phyloP scores from a whole-genome alignment of 768 basidiomycete genomes.

The Lactifluus piperatus region DNA sequence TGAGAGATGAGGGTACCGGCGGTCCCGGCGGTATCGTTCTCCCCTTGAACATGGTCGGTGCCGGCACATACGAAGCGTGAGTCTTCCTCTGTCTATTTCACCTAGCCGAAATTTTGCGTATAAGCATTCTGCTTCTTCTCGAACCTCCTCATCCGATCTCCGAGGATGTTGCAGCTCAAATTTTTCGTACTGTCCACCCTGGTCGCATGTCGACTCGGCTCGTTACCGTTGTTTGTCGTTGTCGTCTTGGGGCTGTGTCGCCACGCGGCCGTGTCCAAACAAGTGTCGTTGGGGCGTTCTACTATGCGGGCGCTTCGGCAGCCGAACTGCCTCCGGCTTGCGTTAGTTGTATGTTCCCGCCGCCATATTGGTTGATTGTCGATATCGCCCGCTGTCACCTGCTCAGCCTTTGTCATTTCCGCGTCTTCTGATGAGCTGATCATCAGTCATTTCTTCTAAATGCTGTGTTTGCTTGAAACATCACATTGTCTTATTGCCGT shows the following conservation, averaged over 20 bases:
- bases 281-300: neutral
- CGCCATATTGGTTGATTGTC: neutral
- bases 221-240: neutral
- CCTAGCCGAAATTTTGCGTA: constrained; percentile 1
- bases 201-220: neutral
- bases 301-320: neutral
- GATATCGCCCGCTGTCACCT: neutral
- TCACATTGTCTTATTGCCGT: neutral
- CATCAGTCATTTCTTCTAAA: neutral
- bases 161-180: too few relatives aligned
- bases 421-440: neutral
- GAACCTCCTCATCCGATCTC: neutral
- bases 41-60: constrained; percentile 45
- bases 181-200: too few relatives aligned
- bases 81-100: constrained; percentile 24
- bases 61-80: constrained; percentile 51
- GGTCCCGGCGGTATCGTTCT: constrained; percentile 50
- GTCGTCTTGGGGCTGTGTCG: neutral
- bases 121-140: neutral
- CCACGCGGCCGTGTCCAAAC: neutral
- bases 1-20: constrained; percentile 35
- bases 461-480: neutral
- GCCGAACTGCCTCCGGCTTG: neutral
- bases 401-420: neutral
- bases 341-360: neutral